Evolutionary conservation across 495 filamentous ascomycete species (phyloP), one percentile per base, ranked within the genome.

Genomic region (Neurospora sp.): DNA sequence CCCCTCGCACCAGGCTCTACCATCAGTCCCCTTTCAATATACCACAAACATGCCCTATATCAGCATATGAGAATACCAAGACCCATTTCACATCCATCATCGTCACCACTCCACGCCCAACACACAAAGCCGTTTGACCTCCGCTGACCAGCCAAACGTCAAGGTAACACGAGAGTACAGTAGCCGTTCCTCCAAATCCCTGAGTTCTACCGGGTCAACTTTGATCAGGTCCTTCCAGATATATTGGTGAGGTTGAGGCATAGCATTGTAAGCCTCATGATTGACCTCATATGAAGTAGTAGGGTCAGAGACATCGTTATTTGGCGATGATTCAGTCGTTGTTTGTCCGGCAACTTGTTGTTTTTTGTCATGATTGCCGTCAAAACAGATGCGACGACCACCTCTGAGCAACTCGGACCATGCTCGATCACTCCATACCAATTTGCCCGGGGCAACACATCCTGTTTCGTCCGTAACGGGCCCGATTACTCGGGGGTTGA

Each of bases 401-500:
- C 85, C 76, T 5, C 85, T 85, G 39, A 90, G 80, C 5, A 90
- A 76, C 53, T 88, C 81, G 20, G 81, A 79, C 87, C 87, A 90
- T 5, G 88, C 88, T 12, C 75, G 42, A 14, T 83, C 76, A 35
- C 81, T 83, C 82, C 88, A 87, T 20, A 89, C 76, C 3, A 90
- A 76, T 77, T 88, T 89, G 0, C 83, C 82, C 0, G 80, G 68
- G 4, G 76, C 73, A 38, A 88, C 80, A 48, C 76, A 80, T 4
- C 85, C 88, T 11, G 86, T 89, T 77, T 90, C 88, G 75, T 90
- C 88, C 22, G 86, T 70, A 4, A 90, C 74, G 4, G 80, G 78
- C 16, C 86, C 86, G 44, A 90, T 77, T 44, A 88, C 81, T 2
- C 78, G 80, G 7, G 90, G 88, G 76, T 90, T 92, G 37, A 89